Conservation (phyloP, 2,329 filamentous ascomycete species). For the Botrytis hyacinthi region DNA sequence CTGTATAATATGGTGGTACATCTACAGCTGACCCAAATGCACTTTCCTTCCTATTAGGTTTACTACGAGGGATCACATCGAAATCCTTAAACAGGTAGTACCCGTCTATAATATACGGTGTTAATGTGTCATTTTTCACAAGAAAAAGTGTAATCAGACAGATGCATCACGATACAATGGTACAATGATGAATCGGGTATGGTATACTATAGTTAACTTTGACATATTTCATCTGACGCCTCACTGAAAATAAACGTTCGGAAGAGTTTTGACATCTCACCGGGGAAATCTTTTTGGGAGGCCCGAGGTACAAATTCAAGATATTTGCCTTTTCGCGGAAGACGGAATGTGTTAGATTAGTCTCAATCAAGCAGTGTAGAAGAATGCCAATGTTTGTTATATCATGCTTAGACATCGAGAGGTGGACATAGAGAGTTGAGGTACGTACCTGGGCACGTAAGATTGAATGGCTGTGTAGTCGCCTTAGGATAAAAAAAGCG, state of each 20-base stretch:
- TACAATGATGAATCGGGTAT: background rate
- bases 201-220: background rate
- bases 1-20: background rate
- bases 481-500: background rate
- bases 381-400: background rate
- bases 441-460: background rate
- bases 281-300: background rate
- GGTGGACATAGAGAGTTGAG: slow-evolving; percentile 3
- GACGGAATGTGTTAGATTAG: slow-evolving; percentile 9
- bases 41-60: background rate
- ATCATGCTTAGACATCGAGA: background rate
- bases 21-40: slow-evolving; percentile 1
- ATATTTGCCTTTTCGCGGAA: slow-evolving; percentile 16
- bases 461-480: background rate
- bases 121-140: background rate
- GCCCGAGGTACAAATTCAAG: background rate
- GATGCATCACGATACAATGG: slow-evolving; percentile 3
- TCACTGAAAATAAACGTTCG: slow-evolving; percentile 11
- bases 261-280: slow-evolving; percentile 3
- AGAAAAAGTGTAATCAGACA: background rate
- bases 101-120: background rate
- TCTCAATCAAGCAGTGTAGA: background rate
- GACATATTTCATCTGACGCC: background rate
- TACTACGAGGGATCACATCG: background rate
- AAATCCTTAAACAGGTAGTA: background rate